Evolutionary conservation across 441 rosid species (phyloP).

Genomic region (Erodium trifolium): DNA sequence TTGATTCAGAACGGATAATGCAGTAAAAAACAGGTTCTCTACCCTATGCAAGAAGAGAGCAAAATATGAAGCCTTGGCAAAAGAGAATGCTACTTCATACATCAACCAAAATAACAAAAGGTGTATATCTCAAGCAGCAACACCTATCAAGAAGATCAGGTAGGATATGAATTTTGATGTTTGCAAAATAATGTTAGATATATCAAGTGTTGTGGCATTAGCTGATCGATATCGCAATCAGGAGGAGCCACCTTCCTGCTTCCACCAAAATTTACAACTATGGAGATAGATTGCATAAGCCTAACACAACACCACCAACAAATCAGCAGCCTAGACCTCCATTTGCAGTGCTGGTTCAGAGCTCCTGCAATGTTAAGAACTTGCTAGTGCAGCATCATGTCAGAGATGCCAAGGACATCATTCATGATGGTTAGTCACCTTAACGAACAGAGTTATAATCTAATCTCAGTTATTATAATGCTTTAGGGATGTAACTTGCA

Average conservation of each 20-base stretch:
- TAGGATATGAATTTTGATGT: slow-evolving; percentile 18
- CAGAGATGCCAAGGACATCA: slow-evolving; percentile 30
- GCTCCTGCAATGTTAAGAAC: slow-evolving; percentile 27
- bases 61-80: slow-evolving; percentile 81
- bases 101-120: slow-evolving; percentile 68
- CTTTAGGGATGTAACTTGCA: neutral
- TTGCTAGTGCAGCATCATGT: slow-evolving; percentile 28
- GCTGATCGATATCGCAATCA: slow-evolving; percentile 24
- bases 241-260: slow-evolving; percentile 62
- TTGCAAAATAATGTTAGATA: neutral
- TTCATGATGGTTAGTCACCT: slow-evolving; percentile 43
- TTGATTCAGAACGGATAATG: slow-evolving; percentile 85
- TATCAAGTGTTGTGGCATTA: neutral
- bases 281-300: slow-evolving; percentile 49
- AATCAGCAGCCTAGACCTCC: slow-evolving; percentile 60
- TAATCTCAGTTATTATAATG: neutral
- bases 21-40: slow-evolving; percentile 92
- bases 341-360: slow-evolving; percentile 52
- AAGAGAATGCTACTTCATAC: slow-evolving; percentile 52
- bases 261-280: slow-evolving; percentile 32
- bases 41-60: slow-evolving; percentile 97
- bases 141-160: slow-evolving; percentile 62
- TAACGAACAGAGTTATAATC: neutral
- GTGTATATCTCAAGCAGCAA: slow-evolving; percentile 34
- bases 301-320: slow-evolving; percentile 25